phyloP scores from a whole-genome alignment of 2,329 filamentous ascomycete species.

The Fusarium stilboides region DNA sequence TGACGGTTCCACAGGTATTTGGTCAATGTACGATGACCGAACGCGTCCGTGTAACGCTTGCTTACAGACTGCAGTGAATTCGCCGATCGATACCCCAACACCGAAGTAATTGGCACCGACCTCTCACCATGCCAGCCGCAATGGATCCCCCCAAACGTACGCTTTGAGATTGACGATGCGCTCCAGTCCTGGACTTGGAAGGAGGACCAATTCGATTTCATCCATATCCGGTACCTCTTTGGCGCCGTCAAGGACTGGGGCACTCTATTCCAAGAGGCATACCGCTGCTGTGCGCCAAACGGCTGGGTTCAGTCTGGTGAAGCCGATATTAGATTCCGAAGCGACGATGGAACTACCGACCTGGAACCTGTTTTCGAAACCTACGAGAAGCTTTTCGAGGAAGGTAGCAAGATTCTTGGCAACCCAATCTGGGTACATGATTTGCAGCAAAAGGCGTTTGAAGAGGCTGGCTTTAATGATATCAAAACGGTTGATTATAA shows the following conservation, averaged over 20 bases:
- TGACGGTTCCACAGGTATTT: background rate
- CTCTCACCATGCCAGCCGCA: conserved; percentile 7
- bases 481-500: background rate
- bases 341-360: conserved; percentile 3
- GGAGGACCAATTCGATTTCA: background rate
- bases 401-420: background rate
- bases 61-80: background rate
- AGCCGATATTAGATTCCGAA: background rate
- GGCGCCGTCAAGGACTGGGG: background rate
- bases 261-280: background rate
- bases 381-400: conserved; percentile 5
- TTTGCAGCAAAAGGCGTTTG: background rate
- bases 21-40: background rate
- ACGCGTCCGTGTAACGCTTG: fast-evolving
- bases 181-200: background rate
- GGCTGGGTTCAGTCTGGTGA: conserved; percentile 1
- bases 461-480: background rate
- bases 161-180: conserved; percentile 2
- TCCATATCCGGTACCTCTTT: background rate
- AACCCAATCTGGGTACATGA: conserved; percentile 2
- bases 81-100: background rate
- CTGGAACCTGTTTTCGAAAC: conserved; percentile 9
- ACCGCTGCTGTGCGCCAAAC: background rate
- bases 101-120: conserved; percentile 8
- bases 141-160: background rate